These are phyloP conservation scores for Fusarium sp. DNA, from an alignment of 2,329 filamentous ascomycete genomes.

Conservation along the genomic window DNA sequence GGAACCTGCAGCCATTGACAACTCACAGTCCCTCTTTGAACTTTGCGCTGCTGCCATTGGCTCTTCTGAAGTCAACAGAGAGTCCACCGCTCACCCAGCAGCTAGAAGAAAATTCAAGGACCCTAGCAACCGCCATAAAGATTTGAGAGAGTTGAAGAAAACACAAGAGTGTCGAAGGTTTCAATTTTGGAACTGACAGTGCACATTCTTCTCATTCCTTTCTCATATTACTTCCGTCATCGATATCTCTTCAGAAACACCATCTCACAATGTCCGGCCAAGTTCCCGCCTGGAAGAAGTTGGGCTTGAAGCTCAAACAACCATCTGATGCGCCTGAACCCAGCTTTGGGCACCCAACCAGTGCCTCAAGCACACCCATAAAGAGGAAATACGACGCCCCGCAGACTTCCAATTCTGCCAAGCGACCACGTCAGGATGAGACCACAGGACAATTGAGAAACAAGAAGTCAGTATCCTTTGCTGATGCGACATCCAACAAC, in stretches of 20 bases:
- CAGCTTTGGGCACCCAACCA: constrained; percentile 53
- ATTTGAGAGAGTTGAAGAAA: constrained; percentile 28
- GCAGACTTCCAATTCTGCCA: constrained; percentile 48
- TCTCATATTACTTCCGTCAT: background rate
- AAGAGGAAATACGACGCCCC: constrained; percentile 56
- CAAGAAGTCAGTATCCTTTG: constrained; percentile 63
- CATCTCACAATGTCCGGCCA: constrained; percentile 57
- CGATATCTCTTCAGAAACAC: background rate
- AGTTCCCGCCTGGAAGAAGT: constrained; percentile 70
- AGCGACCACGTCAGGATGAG: constrained; percentile 51
- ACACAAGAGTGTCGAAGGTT: constrained; percentile 8
- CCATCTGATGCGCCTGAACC: constrained; percentile 48
- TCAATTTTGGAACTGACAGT: background rate
- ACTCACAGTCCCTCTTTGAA: constrained; percentile 24
- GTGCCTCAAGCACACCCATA: constrained; percentile 49
- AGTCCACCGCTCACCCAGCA: constrained; percentile 29
- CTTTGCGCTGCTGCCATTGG: constrained; percentile 21
- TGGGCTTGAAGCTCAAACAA: constrained; percentile 71
- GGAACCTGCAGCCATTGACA: constrained; percentile 36
- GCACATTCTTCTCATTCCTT: background rate
- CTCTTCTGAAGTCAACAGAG: constrained; percentile 17
- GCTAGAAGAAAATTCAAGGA: constrained; percentile 37
- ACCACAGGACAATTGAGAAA: constrained; percentile 48
- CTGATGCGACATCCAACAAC: constrained; percentile 52
- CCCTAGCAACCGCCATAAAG: constrained; percentile 38